Conservation (phyloP, 352 stramenopile species). For the Albugo laibachii region DNA sequence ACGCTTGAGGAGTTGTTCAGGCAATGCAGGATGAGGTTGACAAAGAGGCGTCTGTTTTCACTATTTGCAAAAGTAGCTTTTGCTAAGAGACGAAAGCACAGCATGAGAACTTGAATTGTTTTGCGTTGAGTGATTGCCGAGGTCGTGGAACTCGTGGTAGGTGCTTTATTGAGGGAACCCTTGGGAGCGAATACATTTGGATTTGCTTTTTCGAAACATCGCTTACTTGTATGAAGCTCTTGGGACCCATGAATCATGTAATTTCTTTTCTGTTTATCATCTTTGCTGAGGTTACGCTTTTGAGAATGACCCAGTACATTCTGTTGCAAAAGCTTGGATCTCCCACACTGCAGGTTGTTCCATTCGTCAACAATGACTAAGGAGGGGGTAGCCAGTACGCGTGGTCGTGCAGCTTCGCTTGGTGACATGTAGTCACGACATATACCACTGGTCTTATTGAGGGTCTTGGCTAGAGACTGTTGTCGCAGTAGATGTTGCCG, state of each 20-base stretch:
- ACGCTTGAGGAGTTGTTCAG: constrained; percentile 74
- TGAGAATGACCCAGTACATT: constrained; percentile 49
- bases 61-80: constrained; percentile 55
- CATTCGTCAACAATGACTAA: constrained; percentile 72
- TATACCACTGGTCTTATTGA: too few relatives aligned
- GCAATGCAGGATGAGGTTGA: constrained; percentile 66
- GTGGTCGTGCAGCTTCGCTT: constrained; percentile 16
- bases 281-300: constrained; percentile 17
- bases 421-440: too few relatives aligned
- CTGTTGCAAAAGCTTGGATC: constrained; percentile 63
- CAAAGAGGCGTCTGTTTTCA: constrained; percentile 62
- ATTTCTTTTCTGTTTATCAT: constrained; percentile 38
- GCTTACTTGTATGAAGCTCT: neutral
- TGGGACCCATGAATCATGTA: neutral
- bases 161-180: constrained; percentile 8
- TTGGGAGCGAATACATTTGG: neutral
- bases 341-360: constrained; percentile 40
- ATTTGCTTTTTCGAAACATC: neutral
- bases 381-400: constrained; percentile 75
- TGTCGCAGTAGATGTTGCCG: constrained; percentile 48
- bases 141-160: neutral
- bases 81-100: constrained; percentile 56
- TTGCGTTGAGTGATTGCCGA: constrained; percentile 6
- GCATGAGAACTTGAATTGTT: constrained; percentile 60
- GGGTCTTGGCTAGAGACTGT: too few relatives aligned